Conservation (phyloP, 2,329 filamentous ascomycete species). For the Aspergillus sp. region DNA sequence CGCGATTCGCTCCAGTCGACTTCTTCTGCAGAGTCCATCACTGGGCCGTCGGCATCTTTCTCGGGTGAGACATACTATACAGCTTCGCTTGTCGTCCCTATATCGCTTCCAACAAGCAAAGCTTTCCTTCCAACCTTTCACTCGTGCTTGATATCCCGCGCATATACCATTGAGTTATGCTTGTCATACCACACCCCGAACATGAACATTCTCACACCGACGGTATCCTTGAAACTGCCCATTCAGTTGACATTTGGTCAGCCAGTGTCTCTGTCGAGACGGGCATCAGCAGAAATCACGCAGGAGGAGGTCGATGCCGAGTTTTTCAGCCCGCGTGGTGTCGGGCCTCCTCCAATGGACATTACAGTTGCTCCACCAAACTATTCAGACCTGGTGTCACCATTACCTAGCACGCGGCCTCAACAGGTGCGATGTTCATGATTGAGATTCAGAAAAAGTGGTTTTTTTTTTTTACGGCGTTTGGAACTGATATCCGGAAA, state of each 20-base stretch:
- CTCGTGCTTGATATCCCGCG: conserved; percentile 64
- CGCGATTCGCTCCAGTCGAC: conserved; percentile 30
- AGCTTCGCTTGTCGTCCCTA: conserved; percentile 61
- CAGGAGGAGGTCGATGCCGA: conserved; percentile 21
- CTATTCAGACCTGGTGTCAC: not conserved
- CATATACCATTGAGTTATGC: conserved; percentile 61
- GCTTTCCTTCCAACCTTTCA: conserved; percentile 69
- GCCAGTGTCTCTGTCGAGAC: conserved; percentile 13
- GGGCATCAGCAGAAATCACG: conserved; percentile 14
- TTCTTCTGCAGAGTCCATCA: conserved; percentile 30
- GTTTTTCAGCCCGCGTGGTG: conserved; percentile 22
- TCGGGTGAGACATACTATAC: conserved; percentile 57
- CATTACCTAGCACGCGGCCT: not conserved
- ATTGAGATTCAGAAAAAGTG: not conserved
- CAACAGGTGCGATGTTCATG: conserved; percentile 1
- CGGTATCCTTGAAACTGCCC: conserved; percentile 43
- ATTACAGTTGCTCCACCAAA: conserved; percentile 1
- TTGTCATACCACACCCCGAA: conserved; percentile 56
- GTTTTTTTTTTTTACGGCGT: not conserved
- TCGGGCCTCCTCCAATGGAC: conserved; percentile 6
- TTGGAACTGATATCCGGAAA: not conserved
- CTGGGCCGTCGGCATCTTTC: conserved; percentile 42
- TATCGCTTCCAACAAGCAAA: conserved; percentile 61
- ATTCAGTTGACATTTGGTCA: conserved; percentile 40
- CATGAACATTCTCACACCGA: conserved; percentile 40